Conservation (phyloP, 1,284 basidiomycete species). For the Tylopilus sp. region DNA sequence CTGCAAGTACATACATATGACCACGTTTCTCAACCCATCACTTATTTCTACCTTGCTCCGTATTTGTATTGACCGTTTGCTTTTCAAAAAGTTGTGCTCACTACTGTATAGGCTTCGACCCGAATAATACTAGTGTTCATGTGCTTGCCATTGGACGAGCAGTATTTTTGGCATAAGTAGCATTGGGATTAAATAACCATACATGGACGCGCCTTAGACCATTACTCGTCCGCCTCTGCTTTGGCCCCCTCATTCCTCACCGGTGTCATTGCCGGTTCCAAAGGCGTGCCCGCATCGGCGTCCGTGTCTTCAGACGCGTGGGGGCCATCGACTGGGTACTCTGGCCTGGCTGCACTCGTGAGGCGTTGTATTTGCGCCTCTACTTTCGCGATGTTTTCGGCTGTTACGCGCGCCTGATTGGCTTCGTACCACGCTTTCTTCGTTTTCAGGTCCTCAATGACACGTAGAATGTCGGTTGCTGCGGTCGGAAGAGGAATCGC, state of each 20-base stretch:
- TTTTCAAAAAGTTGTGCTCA: slow-evolving; percentile 32
- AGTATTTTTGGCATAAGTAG: slow-evolving; percentile 18
- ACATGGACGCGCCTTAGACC: slow-evolving; percentile 16
- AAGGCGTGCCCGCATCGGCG: slow-evolving; percentile 44
- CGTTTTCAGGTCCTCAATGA: slow-evolving; percentile 86
- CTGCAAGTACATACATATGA: slow-evolving; percentile 36
- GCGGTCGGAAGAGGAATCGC: slow-evolving; percentile 89
- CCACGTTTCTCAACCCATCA: slow-evolving; percentile 29
- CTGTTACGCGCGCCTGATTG: slow-evolving; percentile 65
- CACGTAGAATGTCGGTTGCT: slow-evolving; percentile 74
- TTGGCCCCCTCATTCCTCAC: slow-evolving; percentile 38
- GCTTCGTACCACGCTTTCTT: slow-evolving; percentile 95
- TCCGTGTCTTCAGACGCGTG: slow-evolving; percentile 38
- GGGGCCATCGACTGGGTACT: slow-evolving; percentile 43
- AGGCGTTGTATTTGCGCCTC: slow-evolving; percentile 78
- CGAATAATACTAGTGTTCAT: slow-evolving; percentile 33
- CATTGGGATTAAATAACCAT: slow-evolving; percentile 18
- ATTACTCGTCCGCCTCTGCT: slow-evolving; percentile 39
- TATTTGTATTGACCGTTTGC: slow-evolving; percentile 34
- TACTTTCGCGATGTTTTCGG: slow-evolving; percentile 73
- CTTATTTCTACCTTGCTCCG: slow-evolving; percentile 37
- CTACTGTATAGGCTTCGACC: slow-evolving; percentile 30
- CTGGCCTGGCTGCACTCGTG: slow-evolving; percentile 41
- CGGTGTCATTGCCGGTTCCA: slow-evolving; percentile 48
- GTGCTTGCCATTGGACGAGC: slow-evolving; percentile 9